These are phyloP conservation scores for Aspergillus saccharolyticus DNA, from an alignment of 495 filamentous ascomycete genomes.

Conservation along the genomic window DNA sequence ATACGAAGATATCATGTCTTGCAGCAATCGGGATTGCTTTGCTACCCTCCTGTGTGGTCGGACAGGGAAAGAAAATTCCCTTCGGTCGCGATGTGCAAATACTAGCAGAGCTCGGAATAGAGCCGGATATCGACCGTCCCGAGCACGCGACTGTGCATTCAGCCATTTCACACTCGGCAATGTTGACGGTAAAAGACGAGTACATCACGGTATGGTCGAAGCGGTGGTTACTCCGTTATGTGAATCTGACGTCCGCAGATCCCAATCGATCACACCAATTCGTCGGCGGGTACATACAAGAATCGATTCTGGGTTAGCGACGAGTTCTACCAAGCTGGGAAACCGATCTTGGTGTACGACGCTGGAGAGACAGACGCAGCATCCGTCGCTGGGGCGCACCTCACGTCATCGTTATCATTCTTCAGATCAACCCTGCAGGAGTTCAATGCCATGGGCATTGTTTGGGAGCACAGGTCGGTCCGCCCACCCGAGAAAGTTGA, in stretches of 20 bases:
- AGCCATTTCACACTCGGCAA: slow-evolving; percentile 2
- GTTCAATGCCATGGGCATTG: slow-evolving; percentile 49
- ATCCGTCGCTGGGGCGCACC: slow-evolving; percentile 15
- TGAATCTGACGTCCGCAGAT: slow-evolving; percentile 22
- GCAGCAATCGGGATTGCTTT: neutral
- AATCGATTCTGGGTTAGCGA: slow-evolving; percentile 55
- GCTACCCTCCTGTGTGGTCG: slow-evolving; percentile 2
- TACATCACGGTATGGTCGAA: slow-evolving; percentile 23
- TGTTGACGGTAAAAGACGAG: slow-evolving; percentile 13
- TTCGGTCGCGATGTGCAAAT: slow-evolving; percentile 6
- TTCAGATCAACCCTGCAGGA: slow-evolving; percentile 41
- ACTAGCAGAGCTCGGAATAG: slow-evolving; percentile 9
- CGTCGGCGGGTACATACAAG: slow-evolving; percentile 40
- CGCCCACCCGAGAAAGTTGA: neutral
- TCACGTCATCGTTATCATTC: slow-evolving; percentile 38
- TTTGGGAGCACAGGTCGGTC: slow-evolving; percentile 54
- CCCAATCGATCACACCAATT: slow-evolving; percentile 42
- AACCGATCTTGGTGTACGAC: slow-evolving; percentile 52
- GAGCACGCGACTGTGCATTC: slow-evolving; percentile 2
- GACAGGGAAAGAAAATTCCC: neutral
- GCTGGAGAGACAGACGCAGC: slow-evolving; percentile 43
- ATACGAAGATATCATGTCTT: neutral
- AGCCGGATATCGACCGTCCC: slow-evolving; percentile 8
- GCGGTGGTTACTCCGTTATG: too few species aligned
- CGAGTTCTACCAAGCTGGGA: slow-evolving; percentile 43